These are phyloP conservation scores for Rutidosis leptorrhynchoides DNA, from an alignment of 129 eudicot genomes.

Conservation along the genomic window DNA sequence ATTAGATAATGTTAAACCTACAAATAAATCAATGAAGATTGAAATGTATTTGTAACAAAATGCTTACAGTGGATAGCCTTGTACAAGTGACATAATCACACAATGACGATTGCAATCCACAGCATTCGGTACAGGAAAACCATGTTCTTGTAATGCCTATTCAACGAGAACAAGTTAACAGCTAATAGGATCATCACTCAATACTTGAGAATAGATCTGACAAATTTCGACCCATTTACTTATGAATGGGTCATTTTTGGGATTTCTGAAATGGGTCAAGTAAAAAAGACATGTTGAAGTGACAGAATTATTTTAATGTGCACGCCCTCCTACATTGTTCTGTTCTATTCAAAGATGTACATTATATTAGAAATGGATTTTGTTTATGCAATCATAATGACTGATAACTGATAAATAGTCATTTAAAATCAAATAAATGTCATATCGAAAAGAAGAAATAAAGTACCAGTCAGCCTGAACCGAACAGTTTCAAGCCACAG, in stretches of 20 bases:
- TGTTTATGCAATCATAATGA: neutral
- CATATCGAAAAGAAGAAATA: neutral
- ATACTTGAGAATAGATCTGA: neutral
- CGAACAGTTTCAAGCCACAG: neutral
- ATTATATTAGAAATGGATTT: neutral
- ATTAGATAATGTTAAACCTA: neutral
- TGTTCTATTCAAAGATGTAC: neutral
- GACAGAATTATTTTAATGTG: neutral
- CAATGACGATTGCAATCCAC: slow-evolving; percentile 96
- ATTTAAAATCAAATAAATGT: neutral
- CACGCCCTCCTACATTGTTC: neutral
- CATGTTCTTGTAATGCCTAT: slow-evolving; percentile 92
- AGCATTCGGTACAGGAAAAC: slow-evolving; percentile 92
- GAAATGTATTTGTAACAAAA: slow-evolving; percentile 1
- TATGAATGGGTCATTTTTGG: neutral
- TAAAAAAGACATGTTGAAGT: neutral
- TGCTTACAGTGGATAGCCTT: slow-evolving; percentile 92
- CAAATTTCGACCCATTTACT: neutral
- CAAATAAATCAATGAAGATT: slow-evolving; percentile 7
- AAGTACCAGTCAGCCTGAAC: neutral
- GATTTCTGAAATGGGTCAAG: neutral
- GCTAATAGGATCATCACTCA: slow-evolving; percentile 1
- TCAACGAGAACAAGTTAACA: slow-evolving; percentile 2
- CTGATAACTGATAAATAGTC: neutral
- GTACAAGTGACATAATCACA: slow-evolving; percentile 90